Evolutionary conservation across 345 rosid species (phyloP).

Genomic region (Citrus hindsii): DNA sequence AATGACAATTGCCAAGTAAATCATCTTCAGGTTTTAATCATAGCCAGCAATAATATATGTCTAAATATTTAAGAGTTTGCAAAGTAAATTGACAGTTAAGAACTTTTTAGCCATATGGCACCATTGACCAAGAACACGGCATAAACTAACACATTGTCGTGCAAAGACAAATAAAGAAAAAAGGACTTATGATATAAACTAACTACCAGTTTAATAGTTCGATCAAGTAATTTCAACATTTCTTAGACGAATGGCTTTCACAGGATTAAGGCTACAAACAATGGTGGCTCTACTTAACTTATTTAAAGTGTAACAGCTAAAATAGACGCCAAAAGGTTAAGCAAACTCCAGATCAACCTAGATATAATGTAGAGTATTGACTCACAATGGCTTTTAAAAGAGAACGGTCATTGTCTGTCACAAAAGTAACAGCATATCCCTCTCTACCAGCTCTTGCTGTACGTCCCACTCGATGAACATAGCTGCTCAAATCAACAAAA

Average conservation of each 20-base stretch:
- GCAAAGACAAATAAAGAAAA: not conserved
- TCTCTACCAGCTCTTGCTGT: slow-evolving; percentile 99
- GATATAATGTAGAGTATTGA: slow-evolving; percentile 5
- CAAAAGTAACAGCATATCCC: slow-evolving; percentile 94
- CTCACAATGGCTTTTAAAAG: slow-evolving; percentile 92
- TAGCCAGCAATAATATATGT: not conserved
- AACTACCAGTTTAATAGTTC: not conserved
- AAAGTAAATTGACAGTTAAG: not conserved
- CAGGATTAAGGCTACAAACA: not conserved
- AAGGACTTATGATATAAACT: not conserved
- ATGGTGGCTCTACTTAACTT: not conserved
- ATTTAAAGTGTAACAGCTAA: not conserved
- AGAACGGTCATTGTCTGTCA: slow-evolving; percentile 89
- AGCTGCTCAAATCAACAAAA: slow-evolving; percentile 43
- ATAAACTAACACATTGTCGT: not conserved
- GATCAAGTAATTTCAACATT: slow-evolving; percentile 4
- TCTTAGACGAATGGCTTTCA: not conserved
- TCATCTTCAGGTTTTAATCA: not conserved
- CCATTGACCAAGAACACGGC: not conserved
- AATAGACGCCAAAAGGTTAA: slow-evolving; percentile 1
- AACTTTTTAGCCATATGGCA: not conserved
- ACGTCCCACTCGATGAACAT: slow-evolving; percentile 95
- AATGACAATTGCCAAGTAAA: slow-evolving; percentile 7
- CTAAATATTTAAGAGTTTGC: not conserved
- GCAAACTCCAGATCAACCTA: not conserved